Base-by-base conservation (phyloP, 345 rosid species). In the Iberis pinnata region DNA sequence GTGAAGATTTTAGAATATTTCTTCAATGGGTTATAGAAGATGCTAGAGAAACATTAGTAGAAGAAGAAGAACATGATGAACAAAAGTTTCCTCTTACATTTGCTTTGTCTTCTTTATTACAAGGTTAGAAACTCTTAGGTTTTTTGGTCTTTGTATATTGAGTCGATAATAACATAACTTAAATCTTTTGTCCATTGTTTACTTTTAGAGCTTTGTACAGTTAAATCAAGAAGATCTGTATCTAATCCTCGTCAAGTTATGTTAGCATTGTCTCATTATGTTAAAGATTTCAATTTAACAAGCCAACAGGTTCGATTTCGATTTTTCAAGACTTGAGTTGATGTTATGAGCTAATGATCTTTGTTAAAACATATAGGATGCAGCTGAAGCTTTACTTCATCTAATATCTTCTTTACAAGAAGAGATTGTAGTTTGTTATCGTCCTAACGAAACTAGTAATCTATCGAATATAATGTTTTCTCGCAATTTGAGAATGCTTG, bases 311-410 rank as follows among this genome's bases (percentile, higher is more conserved):
- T 90, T 55, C 5, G 0, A 10, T 24, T 52, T 35, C 18, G 6
- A 0, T 51, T 37, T 31, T 18, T n/a, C 8, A 10, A 17, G 5
- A 19, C 10, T 36, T 35, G 25, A 29, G 25, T 13, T 46, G 3
- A 12, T 51, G 29, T 9, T 18, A 2, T 32, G 22, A 60, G 71
- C 49, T 53, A 18, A 54, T 53, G 39, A 37, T 42, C 38, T 43
- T 53, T 26, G 62, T 67, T 42, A 9, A 53, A 39, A 53, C n/a
- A 39, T 26, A 32, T 68, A 90, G 98, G 96, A 90, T 75, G 95
- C 96, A 38, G 85, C 77, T 17, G 96, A 90, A 81, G 98, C 96
- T 15, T 72, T 90, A 66, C 87, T 82, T 76, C 92, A 79, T 73
- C 74, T 90, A 10, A 66, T 82, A 20, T 79, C 83, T 32, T 84